Conservation (phyloP, 2,329 filamentous ascomycete species). For the Aureobasidium sp. region DNA sequence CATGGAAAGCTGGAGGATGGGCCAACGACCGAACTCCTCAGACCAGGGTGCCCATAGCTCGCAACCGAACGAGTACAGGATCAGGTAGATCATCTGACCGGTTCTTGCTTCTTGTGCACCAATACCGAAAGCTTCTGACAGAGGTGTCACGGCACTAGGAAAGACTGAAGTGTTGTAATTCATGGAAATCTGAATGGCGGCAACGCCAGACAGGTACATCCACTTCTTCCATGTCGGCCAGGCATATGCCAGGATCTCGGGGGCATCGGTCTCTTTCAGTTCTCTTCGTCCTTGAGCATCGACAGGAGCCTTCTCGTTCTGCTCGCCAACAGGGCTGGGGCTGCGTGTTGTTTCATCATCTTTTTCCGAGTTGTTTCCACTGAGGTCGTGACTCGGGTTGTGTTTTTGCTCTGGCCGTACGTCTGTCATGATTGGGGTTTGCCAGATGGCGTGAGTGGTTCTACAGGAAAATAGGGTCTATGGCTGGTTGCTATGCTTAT, state of each 20-base stretch:
- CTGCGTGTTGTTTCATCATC: slow-evolving; percentile 9
- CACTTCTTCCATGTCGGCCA: slow-evolving; percentile 41
- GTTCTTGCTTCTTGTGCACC: slow-evolving; percentile 60
- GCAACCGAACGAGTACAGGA: slow-evolving; percentile 76
- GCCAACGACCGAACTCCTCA: slow-evolving; percentile 72
- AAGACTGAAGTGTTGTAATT: slow-evolving; percentile 45
- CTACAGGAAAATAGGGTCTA: not conserved
- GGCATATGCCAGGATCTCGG: slow-evolving; percentile 35
- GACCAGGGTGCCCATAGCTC: slow-evolving; percentile 85
- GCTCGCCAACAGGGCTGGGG: slow-evolving; percentile 11
- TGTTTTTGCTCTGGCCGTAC: slow-evolving; percentile 4
- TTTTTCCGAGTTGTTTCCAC: slow-evolving; percentile 7
- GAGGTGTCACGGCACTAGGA: slow-evolving; percentile 35
- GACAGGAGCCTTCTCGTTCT: slow-evolving; percentile 9
- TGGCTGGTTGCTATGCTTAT: slow-evolving; percentile 6
- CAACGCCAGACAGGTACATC: slow-evolving; percentile 39
- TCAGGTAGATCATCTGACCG: slow-evolving; percentile 70
- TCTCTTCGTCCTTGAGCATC: slow-evolving; percentile 18
- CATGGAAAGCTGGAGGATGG: slow-evolving; percentile 63
- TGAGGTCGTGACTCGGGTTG: not conserved
- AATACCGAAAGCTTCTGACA: slow-evolving; percentile 57
- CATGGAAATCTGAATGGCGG: slow-evolving; percentile 43
- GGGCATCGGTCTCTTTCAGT: slow-evolving; percentile 16
- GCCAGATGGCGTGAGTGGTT: not conserved
- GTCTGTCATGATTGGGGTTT: slow-evolving; percentile 7